Evolutionary conservation across 2,329 filamentous ascomycete genomes (phyloP), one percentile per base, ranked within the genome.

Genomic region (Trichoderma sp.): DNA sequence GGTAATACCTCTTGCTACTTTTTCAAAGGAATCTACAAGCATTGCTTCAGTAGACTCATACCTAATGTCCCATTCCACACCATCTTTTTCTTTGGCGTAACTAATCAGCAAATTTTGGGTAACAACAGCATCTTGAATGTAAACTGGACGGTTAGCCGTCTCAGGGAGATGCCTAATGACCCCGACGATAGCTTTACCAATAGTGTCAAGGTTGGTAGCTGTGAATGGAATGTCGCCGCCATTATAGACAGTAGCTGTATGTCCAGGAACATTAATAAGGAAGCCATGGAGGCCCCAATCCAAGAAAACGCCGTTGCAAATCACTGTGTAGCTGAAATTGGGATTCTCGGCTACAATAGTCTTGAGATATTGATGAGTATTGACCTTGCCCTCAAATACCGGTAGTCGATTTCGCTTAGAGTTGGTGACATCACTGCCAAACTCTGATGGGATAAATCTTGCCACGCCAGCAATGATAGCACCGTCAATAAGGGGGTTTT

Each of bases 361-460:
- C 37, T 58, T 34, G 26, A 66, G 52, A 54, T 56, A 56, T 3
- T 49, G 37, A 14, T 46, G 52, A 5, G 34, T 58, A 5, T 66
- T 43, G 6, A 66, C 52, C 18, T 66, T 66, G 51, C 49, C n/a
- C 39, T 66, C 26, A 34, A 56, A 66, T 4, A n/a, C 4, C 24
- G 52, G 61, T 10, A 66, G 4, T 16, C 32, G 11, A 8, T 56
- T 46, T 2, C 52, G 26, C 18, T 32, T 46, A 14, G 52, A n/a
- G 18, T 66, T 43, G n/a, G n/a, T 28, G 26, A 34, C 34, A 49
- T 58, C 52, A 37, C 34, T 56, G 11, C 37, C 61, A 13, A 66
- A 66, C 14, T 56, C 61, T 13, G 51, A 56, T 13, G 61, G 61
- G 28, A 66, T 66, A 13, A 66, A 58, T 56, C 52, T 43, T 32